Percentiles rank a stretch among this genome's conserved stretches.
Conservation (phyloP, 139 green algal genomes). For the Chlamydomonas sphaeroides region DNA sequence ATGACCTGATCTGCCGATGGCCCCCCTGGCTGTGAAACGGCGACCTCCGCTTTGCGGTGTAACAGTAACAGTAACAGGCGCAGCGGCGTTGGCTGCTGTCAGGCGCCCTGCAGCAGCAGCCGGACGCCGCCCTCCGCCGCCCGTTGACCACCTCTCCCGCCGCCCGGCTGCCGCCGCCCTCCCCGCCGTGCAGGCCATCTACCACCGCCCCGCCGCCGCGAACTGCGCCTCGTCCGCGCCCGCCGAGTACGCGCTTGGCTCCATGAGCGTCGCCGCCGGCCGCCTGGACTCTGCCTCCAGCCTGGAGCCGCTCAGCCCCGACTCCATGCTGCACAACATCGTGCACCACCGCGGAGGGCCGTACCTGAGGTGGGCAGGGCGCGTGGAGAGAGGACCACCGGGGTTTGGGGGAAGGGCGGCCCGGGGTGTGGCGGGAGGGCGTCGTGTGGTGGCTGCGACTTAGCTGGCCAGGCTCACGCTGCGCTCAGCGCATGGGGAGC, state of each 20-base stretch:
- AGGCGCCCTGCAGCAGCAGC: neutral
- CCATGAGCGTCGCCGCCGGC: neutral
- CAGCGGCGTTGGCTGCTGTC: too few species aligned
- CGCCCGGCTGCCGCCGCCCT: too few species aligned
- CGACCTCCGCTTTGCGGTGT: too few species aligned
- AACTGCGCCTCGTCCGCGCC: slow-evolving; percentile 12
- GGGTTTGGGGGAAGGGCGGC: neutral
- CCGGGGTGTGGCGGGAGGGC: too few species aligned
- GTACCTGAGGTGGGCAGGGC: neutral
- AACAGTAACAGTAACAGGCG: too few species aligned
- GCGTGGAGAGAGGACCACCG: neutral
- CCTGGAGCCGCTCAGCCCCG: slow-evolving; percentile 28
- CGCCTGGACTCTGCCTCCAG: slow-evolving; percentile 23
- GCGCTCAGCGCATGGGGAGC: too few species aligned
- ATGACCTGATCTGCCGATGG: too few species aligned
- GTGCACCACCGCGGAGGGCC: neutral
- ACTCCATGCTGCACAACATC: slow-evolving; percentile 34
- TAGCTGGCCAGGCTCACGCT: too few species aligned
- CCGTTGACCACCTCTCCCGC: neutral
- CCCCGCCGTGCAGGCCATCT: slow-evolving; percentile 37
- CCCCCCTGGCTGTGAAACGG: neutral
- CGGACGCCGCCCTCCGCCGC: neutral
- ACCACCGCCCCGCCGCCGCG: slow-evolving; percentile 26
- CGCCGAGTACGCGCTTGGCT: slow-evolving; percentile 5
- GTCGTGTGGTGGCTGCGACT: too few species aligned